Base-by-base conservation (phyloP, 139 green algal species). In the Coelastrella sp. region DNA sequence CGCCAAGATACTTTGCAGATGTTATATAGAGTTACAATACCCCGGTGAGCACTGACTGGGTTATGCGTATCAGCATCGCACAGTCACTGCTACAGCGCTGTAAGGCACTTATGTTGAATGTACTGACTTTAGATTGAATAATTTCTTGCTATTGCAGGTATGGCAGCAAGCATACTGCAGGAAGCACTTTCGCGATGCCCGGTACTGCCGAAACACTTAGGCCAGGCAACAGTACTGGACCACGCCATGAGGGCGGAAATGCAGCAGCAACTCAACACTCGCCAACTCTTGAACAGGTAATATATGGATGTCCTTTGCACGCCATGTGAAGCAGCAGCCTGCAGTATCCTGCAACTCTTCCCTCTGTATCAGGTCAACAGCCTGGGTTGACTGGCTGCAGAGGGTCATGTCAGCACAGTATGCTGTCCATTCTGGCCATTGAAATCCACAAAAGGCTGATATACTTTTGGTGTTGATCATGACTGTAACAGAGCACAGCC, bases 121-220 rank as follows among this genome's bases (percentile, higher is more conserved):
- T 49, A 49, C 35, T 49, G 35, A 49, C 35, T 49, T 49, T 49
- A 49, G 35, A 3, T 49, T 49, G 35, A 5, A 49, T 49, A 1
- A 3, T 5, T 49, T 49, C 1, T 49, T 49, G 35, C 1, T 49
- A 66, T 12, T 61, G 14, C 49, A 85, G 79, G 24, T 14, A n/a
- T 60, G 20, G 79, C 79, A 70, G 79, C 20, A 19, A 14, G 7
- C 4, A 57, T 19, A 63, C 79, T 85, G 56, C 56, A 85, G 25
- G 56, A 27, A 49, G 79, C 79, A 72, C 57, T 85, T 25, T 85
- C 79, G 19, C 79, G 79, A 19, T 11, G 68, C 68, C 68, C 68
- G 24, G 68, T 27, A 76, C 17, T 76, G 68, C 68, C 68, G 7
- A 8, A 4, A 7, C 68, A n/a, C 68, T 8, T 24, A 10, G n/a